A percentile compares a stretch with the other conserved stretches of the same genome.
phyloP scores from a whole-genome alignment of 257 asterid species.

The Capsicum chinense region DNA sequence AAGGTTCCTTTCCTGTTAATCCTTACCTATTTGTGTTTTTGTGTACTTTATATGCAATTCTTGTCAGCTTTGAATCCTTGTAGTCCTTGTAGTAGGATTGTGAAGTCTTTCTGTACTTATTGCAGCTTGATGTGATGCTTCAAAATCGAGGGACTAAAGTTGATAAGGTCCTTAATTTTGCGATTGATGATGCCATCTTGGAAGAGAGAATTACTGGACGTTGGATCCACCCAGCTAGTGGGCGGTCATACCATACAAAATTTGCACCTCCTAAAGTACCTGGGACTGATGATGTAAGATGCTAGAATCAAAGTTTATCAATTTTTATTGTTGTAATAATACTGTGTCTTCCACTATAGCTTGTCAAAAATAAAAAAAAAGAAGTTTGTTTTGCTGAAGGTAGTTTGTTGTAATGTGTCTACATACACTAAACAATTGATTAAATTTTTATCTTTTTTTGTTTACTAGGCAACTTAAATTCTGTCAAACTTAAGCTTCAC shows the following conservation, averaged over 20 bases:
- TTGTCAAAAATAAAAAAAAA: neutral
- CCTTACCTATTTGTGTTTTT: neutral
- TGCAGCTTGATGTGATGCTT: slow-evolving; percentile 98
- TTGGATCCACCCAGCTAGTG: slow-evolving; percentile 98
- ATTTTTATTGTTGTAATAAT: neutral
- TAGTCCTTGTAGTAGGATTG: neutral
- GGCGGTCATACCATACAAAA: slow-evolving; percentile 84
- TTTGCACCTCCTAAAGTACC: slow-evolving; percentile 92
- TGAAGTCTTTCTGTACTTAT: neutral
- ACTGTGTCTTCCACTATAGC: neutral
- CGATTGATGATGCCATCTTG: slow-evolving; percentile 90
- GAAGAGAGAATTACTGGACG: slow-evolving; percentile 99
- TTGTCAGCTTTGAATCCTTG: slow-evolving; percentile 17
- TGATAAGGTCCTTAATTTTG: slow-evolving; percentile 94
- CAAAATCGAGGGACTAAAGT: slow-evolving; percentile 79
- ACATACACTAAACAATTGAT: neutral
- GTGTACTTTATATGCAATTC: neutral
- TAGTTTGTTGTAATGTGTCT: neutral
- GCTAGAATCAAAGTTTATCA: neutral
- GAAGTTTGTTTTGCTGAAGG: neutral
- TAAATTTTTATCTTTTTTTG: neutral
- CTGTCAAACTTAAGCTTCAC: neutral
- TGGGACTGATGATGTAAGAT: slow-evolving; percentile 83
- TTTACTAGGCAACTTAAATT: neutral
- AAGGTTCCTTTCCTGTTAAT: slow-evolving; percentile 53